Evolutionary conservation across 495 filamentous ascomycete genomes (phyloP).

Genomic region (Aspergillus cavernicola): DNA sequence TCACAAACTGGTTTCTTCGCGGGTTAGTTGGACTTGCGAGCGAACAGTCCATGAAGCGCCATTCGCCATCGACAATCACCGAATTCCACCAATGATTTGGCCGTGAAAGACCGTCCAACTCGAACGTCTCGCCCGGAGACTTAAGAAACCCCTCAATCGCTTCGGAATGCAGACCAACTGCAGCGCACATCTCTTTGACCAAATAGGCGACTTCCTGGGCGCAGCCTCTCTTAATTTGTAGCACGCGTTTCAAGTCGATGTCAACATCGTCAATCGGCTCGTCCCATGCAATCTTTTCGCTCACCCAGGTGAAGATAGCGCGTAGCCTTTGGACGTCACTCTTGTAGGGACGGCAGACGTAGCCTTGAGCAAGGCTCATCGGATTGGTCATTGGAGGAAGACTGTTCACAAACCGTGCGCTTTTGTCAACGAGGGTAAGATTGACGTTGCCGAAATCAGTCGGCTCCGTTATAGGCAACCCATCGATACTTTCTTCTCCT

Average conservation of each 20-base stretch:
- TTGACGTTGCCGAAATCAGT: conserved; percentile 78
- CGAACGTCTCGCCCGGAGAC: conserved; percentile 76
- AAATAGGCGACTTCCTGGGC: conserved; percentile 88
- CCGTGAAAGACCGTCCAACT: conserved; percentile 64
- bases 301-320: conserved; percentile 95
- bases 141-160: conserved; percentile 87
- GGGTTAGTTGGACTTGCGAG: conserved; percentile 90
- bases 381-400: conserved; percentile 89
- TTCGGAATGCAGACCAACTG: conserved; percentile 84
- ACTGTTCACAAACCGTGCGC: conserved; percentile 82
- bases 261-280: conserved; percentile 73
- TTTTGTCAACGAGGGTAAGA: conserved; percentile 86
- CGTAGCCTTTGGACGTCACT: conserved; percentile 91
- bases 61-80: conserved; percentile 88
- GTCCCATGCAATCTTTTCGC: conserved; percentile 95
- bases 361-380: conserved; percentile 79
- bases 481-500: conserved; percentile 86
- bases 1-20: conserved; percentile 69
- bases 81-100: conserved; percentile 99
- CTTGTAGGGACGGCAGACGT: conserved; percentile 90
- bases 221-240: conserved; percentile 79
- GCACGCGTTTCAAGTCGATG: conserved; percentile 77
- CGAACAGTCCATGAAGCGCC: conserved; percentile 95
- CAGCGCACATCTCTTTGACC: conserved; percentile 88
- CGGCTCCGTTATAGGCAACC: conserved; percentile 74